phyloP scores from a whole-genome alignment of 169 alveolate species.

The Plasmodium berghei region DNA sequence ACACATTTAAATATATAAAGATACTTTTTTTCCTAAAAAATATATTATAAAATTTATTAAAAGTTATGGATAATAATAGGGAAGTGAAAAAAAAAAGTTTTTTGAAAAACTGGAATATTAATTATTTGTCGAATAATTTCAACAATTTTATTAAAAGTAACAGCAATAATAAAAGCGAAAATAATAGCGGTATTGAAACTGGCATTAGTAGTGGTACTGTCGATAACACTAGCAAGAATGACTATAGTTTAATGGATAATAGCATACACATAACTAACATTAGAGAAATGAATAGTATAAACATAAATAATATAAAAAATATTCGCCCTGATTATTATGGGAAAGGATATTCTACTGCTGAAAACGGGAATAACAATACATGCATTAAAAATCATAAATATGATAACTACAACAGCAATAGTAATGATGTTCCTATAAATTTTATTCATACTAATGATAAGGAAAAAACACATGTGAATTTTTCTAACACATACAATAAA shows the following conservation, averaged over 20 bases:
- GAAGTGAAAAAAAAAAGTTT: conserved; percentile 43
- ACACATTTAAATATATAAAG: conserved; percentile 19
- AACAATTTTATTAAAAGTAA: conserved; percentile 42
- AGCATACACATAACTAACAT: not conserved
- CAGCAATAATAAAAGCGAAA: not conserved
- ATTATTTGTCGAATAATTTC: conserved; percentile 53
- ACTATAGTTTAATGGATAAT: not conserved
- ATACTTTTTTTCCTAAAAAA: not conserved
- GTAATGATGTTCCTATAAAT: not conserved
- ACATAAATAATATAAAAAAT: not conserved
- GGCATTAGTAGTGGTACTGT: not conserved
- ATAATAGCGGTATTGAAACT: not conserved
- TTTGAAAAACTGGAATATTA: conserved; percentile 71
- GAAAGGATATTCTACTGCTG: not conserved
- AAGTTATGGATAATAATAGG: conserved; percentile 49
- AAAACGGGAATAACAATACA: not conserved
- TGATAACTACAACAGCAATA: not conserved
- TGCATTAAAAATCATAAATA: conserved; percentile 6
- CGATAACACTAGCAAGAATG: conserved; percentile 1
- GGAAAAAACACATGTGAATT: too few species aligned
- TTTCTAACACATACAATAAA: too few species aligned
- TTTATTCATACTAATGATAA: too few species aligned
- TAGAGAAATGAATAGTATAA: not conserved
- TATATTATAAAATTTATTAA: conserved; percentile 10
- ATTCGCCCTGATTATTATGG: not conserved